Percentiles rank a stretch among this genome's conserved stretches.
Conservation (phyloP, 1,139 yeast genomes). For the Yamadazyma spencermartinsiae region DNA sequence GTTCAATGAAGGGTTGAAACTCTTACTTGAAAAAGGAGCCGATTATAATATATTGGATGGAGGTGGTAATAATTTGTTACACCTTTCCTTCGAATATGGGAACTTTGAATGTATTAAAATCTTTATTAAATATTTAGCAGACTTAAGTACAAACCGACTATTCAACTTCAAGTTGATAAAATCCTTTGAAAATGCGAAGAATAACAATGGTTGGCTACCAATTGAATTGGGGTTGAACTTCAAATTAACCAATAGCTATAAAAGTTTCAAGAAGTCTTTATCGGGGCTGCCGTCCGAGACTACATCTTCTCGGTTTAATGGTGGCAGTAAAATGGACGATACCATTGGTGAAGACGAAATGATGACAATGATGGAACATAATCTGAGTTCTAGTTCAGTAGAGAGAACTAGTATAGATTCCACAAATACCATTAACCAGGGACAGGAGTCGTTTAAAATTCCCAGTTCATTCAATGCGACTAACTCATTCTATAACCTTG, state of each 20-base stretch:
- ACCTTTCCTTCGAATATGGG: constrained; percentile 79
- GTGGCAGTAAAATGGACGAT: neutral
- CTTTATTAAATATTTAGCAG: constrained; percentile 42
- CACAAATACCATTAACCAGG: neutral
- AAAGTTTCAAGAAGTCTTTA: constrained; percentile 19
- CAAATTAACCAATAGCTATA: constrained; percentile 36
- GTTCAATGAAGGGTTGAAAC: constrained; percentile 65
- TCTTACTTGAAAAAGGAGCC: constrained; percentile 81
- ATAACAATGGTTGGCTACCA: constrained; percentile 71
- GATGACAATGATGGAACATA: neutral
- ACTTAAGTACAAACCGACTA: constrained; percentile 20
- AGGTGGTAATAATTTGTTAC: constrained; percentile 76
- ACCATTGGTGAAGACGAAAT: neutral
- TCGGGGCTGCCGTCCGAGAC: neutral
- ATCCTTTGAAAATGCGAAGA: constrained; percentile 33
- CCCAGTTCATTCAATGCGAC: neutral
- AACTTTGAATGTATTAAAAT: constrained; percentile 62
- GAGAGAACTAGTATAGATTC: neutral
- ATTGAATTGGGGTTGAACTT: constrained; percentile 41
- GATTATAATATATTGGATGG: constrained; percentile 60
- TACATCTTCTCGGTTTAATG: neutral
- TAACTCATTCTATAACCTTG: neutral
- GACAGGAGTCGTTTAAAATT: neutral
- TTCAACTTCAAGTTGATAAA: constrained; percentile 46
- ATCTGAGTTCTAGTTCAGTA: neutral